phyloP scores from a whole-genome alignment of 768 basidiomycete genomes.

The Filobasidium floriforme region DNA sequence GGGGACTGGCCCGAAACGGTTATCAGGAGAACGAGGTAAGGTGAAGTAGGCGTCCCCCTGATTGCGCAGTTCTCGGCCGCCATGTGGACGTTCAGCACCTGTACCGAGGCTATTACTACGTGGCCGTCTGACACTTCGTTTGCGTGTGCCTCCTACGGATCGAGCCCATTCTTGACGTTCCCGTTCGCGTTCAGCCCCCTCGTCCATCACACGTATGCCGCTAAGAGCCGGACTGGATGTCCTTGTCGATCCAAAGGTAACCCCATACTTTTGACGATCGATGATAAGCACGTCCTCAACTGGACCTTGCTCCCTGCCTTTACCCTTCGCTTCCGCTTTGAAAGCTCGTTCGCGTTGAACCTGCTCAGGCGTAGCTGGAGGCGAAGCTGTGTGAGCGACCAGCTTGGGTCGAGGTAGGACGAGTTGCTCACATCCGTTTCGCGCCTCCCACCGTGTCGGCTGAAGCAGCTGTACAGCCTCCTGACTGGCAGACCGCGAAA shows the following conservation, averaged over 20 bases:
- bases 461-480: slow-evolving; percentile 2
- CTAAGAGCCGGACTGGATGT: slow-evolving; percentile 10
- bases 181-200: slow-evolving; percentile 13
- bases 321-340: not conserved
- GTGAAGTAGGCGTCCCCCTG: too few species aligned
- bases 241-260: not conserved
- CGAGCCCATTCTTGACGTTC: slow-evolving; percentile 19
- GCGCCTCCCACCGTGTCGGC: slow-evolving; percentile 14
- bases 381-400: slow-evolving; percentile 21
- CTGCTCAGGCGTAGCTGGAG: slow-evolving; percentile 12
- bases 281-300: too few species aligned
- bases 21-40: too few species aligned
- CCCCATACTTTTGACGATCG: too few species aligned
- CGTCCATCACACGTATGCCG: slow-evolving; percentile 2
- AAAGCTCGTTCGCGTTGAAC: not conserved
- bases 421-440: slow-evolving; percentile 18
- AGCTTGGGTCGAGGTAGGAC: slow-evolving; percentile 20
- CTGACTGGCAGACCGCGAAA: not conserved
- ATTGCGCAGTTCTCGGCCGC: too few species aligned
- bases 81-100: too few species aligned
- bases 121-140: too few species aligned
- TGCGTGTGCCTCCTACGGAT: not conserved
- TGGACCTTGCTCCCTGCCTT: too few species aligned
- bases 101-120: too few species aligned
- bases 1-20: not conserved